Evolutionary conservation across 1,284 basidiomycete species (phyloP).

Genomic region (Coniferiporia sulphurascens): DNA sequence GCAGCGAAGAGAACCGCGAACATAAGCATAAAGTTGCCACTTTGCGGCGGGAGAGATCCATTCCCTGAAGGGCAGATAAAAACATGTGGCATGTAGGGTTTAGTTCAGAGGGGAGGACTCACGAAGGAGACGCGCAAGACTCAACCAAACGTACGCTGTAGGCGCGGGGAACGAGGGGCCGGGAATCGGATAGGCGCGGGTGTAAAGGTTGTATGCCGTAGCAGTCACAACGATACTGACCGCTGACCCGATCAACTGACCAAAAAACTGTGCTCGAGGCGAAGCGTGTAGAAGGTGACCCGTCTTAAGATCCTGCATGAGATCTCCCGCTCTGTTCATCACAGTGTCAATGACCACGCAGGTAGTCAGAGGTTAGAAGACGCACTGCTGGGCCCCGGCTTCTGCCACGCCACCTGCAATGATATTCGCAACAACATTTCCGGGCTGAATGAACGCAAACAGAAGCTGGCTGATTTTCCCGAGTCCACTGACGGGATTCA

Average conservation of each 20-base stretch:
- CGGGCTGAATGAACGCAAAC: conserved; percentile 92
- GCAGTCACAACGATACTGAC: conserved; percentile 87
- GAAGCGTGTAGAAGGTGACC: conserved; percentile 87
- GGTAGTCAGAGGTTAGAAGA: conserved; percentile 15
- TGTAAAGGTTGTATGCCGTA: conserved; percentile 85
- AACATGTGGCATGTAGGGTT: not conserved
- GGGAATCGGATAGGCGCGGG: conserved; percentile 79
- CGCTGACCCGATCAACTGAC: conserved; percentile 83
- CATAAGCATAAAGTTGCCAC: conserved; percentile 73
- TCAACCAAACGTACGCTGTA: conserved; percentile 89
- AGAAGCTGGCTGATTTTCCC: conserved; percentile 94
- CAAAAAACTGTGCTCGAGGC: conserved; percentile 83
- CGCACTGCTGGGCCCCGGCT: conserved; percentile 90
- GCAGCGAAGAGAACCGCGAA: conserved; percentile 71
- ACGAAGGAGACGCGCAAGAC: conserved; percentile 86
- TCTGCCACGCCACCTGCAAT: conserved; percentile 96
- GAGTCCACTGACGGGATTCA: conserved; percentile 91
- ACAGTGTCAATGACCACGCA: conserved; percentile 1
- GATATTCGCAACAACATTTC: conserved; percentile 92
- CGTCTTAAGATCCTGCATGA: conserved; percentile 98
- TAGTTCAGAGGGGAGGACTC: conserved; percentile 28
- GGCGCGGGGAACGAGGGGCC: conserved; percentile 93
- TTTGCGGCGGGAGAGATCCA: conserved; percentile 77
- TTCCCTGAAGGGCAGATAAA: conserved; percentile 47
- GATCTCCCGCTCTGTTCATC: conserved; percentile 76